Base-by-base conservation (phyloP, 106 monocot species). In the Dioscorea zingiberensis region DNA sequence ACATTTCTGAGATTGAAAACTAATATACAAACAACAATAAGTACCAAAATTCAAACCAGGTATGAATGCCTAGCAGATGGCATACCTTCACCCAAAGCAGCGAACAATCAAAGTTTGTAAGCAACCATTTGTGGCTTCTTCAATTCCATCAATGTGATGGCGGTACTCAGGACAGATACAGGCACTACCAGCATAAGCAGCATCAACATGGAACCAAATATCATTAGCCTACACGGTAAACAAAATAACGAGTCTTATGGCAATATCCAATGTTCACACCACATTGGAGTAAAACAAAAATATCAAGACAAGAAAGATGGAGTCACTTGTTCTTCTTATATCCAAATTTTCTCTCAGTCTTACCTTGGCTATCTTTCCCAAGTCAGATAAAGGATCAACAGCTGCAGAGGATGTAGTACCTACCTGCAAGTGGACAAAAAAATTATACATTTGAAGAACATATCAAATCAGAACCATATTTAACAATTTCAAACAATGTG, bases 181-280 rank as follows among this genome's bases (percentile, higher is more conserved):
- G 47, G 94, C 87, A 81, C 83, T 95, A 6, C 94, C 94, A 57
- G 87, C 94, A 87, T 95, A 81, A 27, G 94, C 94, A 73, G 94
- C 94, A 81, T 95, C 94, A 51, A 90, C 62, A 73, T 90, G 90
- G 55, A 90, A 83, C 90, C 90, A 90, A 54, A 90, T 65, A 45
- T 70, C 55, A 68, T 76, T 59, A 21, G 47, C 83, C 90, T 91
- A 15, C 16, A 74, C 2, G 64, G 21, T 68, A 28, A 22, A 17
- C 14, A 54, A 56, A 60, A 71, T 21, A 2, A 56, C 15, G 12
- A 18, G 7, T 38, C 38, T 38, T 38, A 38, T 38, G 38, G 38
- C 6, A 38, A 1, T 38, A 38, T 38, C 4, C 38, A 38, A 38
- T 38, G 1, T 10, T 38, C 6, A 38, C 0, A 38, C 9, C 38